phyloP scores from a whole-genome alignment of 306 rosid genomes.

The Clitoria ternatea region DNA sequence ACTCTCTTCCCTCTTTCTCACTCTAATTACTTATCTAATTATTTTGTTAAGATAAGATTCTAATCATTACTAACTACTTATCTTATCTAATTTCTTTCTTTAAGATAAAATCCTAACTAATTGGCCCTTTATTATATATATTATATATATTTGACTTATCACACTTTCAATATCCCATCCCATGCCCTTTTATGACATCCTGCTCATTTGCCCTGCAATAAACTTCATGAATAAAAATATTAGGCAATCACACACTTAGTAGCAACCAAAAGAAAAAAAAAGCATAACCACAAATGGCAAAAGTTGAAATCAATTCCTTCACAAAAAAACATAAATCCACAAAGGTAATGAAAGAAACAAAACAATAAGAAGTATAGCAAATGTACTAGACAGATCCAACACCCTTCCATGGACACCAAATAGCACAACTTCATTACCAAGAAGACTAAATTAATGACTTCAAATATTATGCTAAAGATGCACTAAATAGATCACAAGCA shows the following conservation, averaged over 20 bases:
- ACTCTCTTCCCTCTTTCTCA: no score
- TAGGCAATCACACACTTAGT: conserved; percentile 3
- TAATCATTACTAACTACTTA: no score
- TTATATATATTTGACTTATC: no score
- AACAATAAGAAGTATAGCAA: not conserved
- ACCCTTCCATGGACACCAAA: not conserved
- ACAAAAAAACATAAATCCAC: conserved; percentile 3
- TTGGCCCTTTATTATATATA: no score
- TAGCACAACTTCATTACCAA: not conserved
- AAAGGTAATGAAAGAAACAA: not conserved
- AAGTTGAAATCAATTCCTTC: conserved; percentile 13
- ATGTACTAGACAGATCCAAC: not conserved
- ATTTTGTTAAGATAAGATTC: no score
- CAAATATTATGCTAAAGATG: conserved; percentile 10
- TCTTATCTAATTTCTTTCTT: no score
- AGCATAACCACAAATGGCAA: not conserved
- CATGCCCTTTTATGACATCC: conserved; percentile 99
- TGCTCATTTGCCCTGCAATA: conserved; percentile 93
- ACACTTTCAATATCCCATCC: conserved; percentile 90
- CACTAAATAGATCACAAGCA: conserved; percentile 12
- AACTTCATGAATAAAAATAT: conserved; percentile 34
- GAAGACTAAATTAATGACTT: conserved; percentile 2
- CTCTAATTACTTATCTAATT: no score
- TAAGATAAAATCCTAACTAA: no score
- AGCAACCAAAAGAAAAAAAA: not conserved